phyloP scores from a whole-genome alignment of 2,329 filamentous ascomycete genomes.

The Colletotrichum navitas region DNA sequence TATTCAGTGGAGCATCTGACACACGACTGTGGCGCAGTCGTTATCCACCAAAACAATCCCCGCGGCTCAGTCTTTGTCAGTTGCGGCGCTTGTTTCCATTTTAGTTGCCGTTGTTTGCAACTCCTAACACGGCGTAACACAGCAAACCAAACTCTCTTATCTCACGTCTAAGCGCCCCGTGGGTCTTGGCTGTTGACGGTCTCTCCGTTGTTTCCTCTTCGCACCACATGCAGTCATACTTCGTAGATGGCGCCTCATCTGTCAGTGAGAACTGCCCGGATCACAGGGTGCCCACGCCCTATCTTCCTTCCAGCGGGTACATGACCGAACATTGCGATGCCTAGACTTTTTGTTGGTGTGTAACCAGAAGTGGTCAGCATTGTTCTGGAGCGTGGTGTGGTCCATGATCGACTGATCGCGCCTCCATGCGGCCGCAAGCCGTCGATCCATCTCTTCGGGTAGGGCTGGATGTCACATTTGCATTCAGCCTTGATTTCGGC shows the following conservation, averaged over 20 bases:
- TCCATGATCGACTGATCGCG: slow-evolving; percentile 25
- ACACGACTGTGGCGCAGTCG: slow-evolving; percentile 20
- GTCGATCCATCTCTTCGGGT: slow-evolving; percentile 30
- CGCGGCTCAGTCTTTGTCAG: not conserved
- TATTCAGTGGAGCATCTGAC: slow-evolving; percentile 1
- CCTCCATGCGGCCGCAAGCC: slow-evolving; percentile 10
- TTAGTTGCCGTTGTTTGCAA: not conserved
- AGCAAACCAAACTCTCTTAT: slow-evolving; percentile 30
- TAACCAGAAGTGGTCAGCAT: not conserved
- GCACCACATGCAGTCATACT: not conserved
- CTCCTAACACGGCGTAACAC: slow-evolving; percentile 19
- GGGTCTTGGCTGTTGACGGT: slow-evolving; percentile 10
- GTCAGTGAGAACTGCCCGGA: not conserved
- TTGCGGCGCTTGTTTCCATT: slow-evolving; percentile 7
- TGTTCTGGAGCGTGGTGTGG: not conserved
- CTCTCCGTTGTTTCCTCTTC: slow-evolving; percentile 6
- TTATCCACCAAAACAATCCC: not conserved
- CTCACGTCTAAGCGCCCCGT: slow-evolving; percentile 2
- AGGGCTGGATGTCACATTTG: slow-evolving; percentile 12
- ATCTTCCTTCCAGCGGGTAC: not conserved
- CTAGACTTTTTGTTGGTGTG: not conserved
- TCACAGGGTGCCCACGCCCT: not conserved
- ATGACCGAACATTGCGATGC: not conserved
- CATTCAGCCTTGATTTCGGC: slow-evolving; percentile 34
- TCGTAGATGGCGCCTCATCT: slow-evolving; percentile 2